Evolutionary conservation across 768 basidiomycete species (phyloP).

Genomic region (Podaxis carcinomalis): DNA sequence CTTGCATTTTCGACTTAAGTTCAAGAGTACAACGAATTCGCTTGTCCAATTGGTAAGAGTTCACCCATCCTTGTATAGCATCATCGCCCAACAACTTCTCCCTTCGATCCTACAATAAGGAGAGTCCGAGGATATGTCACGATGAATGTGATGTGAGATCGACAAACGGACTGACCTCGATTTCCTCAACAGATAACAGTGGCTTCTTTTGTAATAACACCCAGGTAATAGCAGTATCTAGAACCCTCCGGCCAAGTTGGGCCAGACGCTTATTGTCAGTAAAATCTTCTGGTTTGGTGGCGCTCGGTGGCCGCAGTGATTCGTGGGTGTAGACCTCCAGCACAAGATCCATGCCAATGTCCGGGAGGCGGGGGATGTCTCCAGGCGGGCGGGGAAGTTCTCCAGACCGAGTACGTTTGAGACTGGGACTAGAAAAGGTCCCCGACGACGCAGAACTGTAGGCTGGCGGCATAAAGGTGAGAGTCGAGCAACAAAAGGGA

Average conservation of each 20-base stretch:
- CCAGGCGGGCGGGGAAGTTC: conserved; percentile 8
- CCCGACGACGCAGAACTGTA: neutral
- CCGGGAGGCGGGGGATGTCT: conserved; percentile 33
- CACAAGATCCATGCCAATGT: conserved; percentile 43
- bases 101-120: conserved; percentile 23
- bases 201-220: conserved; percentile 49
- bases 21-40: conserved; percentile 45
- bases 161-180: conserved; percentile 40
- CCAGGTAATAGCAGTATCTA: conserved; percentile 43
- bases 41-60: conserved; percentile 40
- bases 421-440: conserved; percentile 2
- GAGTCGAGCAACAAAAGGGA: neutral
- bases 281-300: conserved; percentile 31
- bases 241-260: conserved; percentile 42
- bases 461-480: neutral
- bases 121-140: conserved; percentile 11
- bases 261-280: conserved; percentile 56
- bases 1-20: conserved; percentile 22
- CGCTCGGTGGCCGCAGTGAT: conserved; percentile 45
- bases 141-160: neutral
- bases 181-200: conserved; percentile 39
- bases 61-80: conserved; percentile 46
- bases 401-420: conserved; percentile 22
- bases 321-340: conserved; percentile 70
- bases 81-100: conserved; percentile 34